Evolutionary conservation across 2,329 filamentous ascomycete species (phyloP).

Genomic region (Chrysosporium queenslandicum): DNA sequence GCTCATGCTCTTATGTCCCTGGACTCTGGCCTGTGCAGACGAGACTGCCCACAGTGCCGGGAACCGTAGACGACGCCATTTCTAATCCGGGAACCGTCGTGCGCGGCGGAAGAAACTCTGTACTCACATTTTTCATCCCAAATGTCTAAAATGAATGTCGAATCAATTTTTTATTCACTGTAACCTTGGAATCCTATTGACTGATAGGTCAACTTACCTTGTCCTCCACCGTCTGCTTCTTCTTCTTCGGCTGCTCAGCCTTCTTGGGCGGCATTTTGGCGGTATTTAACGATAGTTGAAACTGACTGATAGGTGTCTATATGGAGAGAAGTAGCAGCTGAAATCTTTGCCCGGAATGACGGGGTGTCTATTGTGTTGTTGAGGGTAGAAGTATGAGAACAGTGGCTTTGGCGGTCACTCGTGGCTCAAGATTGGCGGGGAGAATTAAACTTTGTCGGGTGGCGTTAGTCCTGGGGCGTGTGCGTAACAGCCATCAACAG

Average conservation of each 20-base stretch:
- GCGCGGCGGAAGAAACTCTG: constrained; percentile 10
- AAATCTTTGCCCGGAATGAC: neutral
- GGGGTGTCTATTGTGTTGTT: constrained; percentile 2
- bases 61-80: constrained; percentile 3
- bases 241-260: constrained; percentile 38
- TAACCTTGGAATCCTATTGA: neutral
- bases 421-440: constrained; percentile 1
- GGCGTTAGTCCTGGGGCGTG: constrained; percentile 7
- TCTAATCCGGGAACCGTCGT: constrained; percentile 7
- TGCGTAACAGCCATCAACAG: neutral
- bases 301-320: neutral
- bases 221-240: constrained; percentile 59
- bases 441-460: neutral
- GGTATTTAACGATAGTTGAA: neutral
- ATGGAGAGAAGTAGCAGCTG: neutral
- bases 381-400: constrained; percentile 4
- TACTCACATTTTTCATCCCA: constrained; percentile 83
- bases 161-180: constrained; percentile 20
- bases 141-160: constrained; percentile 52
- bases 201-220: constrained; percentile 42
- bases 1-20: constrained; percentile 11
- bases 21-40: neutral
- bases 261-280: constrained; percentile 40
- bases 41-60: neutral
- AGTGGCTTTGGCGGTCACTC: neutral